phyloP scores from a whole-genome alignment of 1,284 basidiomycete genomes.

The Tylopilus orsonianus region DNA sequence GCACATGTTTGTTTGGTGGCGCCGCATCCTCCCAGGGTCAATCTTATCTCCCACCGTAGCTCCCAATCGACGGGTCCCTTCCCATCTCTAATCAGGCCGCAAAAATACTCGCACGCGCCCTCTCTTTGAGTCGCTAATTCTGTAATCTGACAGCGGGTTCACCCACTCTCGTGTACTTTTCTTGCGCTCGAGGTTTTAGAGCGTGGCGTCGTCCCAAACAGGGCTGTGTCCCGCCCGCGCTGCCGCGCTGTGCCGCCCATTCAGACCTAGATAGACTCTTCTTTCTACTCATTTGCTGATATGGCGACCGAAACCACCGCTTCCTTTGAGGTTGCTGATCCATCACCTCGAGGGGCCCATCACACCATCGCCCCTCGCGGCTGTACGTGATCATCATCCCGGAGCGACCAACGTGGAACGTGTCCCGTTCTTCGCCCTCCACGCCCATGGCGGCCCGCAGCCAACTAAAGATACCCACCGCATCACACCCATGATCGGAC shows the following conservation, averaged over 20 bases:
- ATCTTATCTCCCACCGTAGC: slow-evolving; percentile 33
- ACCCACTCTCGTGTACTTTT: slow-evolving; percentile 4
- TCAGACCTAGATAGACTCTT: neutral
- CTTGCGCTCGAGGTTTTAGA: slow-evolving; percentile 14
- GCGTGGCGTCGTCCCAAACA: neutral
- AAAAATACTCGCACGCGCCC: neutral
- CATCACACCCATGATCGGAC: slow-evolving; percentile 10
- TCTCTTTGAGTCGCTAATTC: neutral
- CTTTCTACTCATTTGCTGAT: neutral
- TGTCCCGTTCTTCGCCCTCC: slow-evolving; percentile 21
- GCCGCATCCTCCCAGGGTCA: slow-evolving; percentile 28
- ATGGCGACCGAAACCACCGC: slow-evolving; percentile 5
- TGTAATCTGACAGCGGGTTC: neutral
- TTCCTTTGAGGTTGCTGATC: slow-evolving; percentile 11
- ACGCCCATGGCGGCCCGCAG: slow-evolving; percentile 24
- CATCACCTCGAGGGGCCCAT: slow-evolving; percentile 2
- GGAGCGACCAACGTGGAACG: slow-evolving; percentile 17
- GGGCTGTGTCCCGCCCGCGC: neutral
- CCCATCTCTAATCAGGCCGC: slow-evolving; percentile 8
- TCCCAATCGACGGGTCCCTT: slow-evolving; percentile 12
- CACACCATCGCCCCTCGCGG: slow-evolving; percentile 19
- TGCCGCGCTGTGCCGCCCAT: neutral
- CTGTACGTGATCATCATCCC: slow-evolving; percentile 26
- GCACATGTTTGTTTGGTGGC: slow-evolving; percentile 26
- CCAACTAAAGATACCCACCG: slow-evolving; percentile 5